phyloP scores from a whole-genome alignment of 306 rosid genomes.

The Dicorynia guianensis region DNA sequence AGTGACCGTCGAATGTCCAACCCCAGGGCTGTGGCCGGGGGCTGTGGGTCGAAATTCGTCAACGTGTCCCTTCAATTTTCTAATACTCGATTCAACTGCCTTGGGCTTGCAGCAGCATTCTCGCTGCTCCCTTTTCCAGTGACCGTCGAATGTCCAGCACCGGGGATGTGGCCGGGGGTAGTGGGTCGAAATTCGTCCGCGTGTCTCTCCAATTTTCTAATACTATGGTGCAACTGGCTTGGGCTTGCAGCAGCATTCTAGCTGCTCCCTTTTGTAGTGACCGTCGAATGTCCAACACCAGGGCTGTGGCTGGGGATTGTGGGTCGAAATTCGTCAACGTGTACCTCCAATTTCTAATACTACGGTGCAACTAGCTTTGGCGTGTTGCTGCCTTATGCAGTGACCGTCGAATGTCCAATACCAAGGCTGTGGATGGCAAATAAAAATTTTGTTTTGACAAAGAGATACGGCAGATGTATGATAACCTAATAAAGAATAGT shows the following conservation, averaged over 20 bases:
- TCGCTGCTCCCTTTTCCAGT: background rate
- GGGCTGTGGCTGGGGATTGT: constrained; percentile 84
- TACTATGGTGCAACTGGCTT: constrained; percentile 17
- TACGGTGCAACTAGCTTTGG: constrained; percentile 31
- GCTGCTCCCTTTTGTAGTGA: background rate
- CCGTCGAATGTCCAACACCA: constrained; percentile 56
- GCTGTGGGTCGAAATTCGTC: constrained; percentile 78
- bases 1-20: constrained; percentile 91
- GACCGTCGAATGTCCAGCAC: constrained; percentile 70
- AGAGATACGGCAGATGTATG: constrained; percentile 6
- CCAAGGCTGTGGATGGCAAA: constrained; percentile 66
- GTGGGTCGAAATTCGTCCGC: constrained; percentile 80
- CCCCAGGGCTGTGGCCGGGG: constrained; percentile 88
- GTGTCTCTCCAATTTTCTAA: constrained; percentile 29
- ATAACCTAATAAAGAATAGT: constrained; percentile 18
- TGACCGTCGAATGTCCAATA: constrained; percentile 88
- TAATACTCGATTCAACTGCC: constrained; percentile 16
- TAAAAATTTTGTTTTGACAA: background rate
- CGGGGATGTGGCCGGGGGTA: constrained; percentile 80
- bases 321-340: constrained; percentile 74
- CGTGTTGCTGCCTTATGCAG: too few species aligned
- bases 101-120: constrained; percentile 34
- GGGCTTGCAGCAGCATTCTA: constrained; percentile 35
- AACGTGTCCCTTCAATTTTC: constrained; percentile 40
- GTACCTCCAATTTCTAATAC: constrained; percentile 24